These are phyloP conservation scores for Pleurotus tuber-regium DNA, from an alignment of 768 basidiomycete species.

Conservation along the genomic window DNA sequence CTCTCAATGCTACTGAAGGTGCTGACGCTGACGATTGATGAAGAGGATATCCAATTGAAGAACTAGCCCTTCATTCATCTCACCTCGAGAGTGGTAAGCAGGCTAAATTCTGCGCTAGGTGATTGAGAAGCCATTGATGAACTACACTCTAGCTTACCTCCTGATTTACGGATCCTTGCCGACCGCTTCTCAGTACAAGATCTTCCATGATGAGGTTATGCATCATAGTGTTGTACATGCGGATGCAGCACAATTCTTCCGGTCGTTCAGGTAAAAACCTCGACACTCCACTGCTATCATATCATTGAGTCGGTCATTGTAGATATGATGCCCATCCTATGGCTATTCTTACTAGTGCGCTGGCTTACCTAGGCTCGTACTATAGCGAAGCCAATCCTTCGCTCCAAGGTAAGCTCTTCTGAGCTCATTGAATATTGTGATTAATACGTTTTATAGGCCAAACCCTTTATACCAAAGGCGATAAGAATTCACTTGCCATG, in stretches of 20 bases:
- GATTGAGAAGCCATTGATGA: neutral
- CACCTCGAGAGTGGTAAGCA: slow-evolving; percentile 69
- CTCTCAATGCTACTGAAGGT: neutral
- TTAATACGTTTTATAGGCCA: slow-evolving; percentile 48
- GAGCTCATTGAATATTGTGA: neutral
- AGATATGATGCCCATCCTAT: slow-evolving; percentile 93
- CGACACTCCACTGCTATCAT: no score
- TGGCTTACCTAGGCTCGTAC: slow-evolving; percentile 86
- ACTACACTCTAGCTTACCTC: slow-evolving; percentile 56
- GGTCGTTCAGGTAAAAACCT: slow-evolving; percentile 53
- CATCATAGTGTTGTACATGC: slow-evolving; percentile 70
- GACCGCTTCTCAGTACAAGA: slow-evolving; percentile 49
- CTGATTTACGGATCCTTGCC: slow-evolving; percentile 88
- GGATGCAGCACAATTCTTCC: slow-evolving; percentile 68
- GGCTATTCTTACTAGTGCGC: slow-evolving; percentile 85
- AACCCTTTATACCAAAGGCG: slow-evolving; percentile 69
- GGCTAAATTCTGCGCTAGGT: no score
- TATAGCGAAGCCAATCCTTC: slow-evolving; percentile 89
- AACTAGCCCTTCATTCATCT: slow-evolving; percentile 74
- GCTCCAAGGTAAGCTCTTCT: slow-evolving; percentile 54
- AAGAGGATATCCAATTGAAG: slow-evolving; percentile 92
- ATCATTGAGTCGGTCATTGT: no score
- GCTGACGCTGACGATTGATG: slow-evolving; percentile 1
- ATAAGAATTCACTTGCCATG: slow-evolving; percentile 60
- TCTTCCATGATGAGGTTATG: slow-evolving; percentile 75